Percentiles rank a stretch among this genome's conserved stretches.
phyloP scores from a whole-genome alignment of 495 filamentous ascomycete species.

The Podospora anserina region DNA sequence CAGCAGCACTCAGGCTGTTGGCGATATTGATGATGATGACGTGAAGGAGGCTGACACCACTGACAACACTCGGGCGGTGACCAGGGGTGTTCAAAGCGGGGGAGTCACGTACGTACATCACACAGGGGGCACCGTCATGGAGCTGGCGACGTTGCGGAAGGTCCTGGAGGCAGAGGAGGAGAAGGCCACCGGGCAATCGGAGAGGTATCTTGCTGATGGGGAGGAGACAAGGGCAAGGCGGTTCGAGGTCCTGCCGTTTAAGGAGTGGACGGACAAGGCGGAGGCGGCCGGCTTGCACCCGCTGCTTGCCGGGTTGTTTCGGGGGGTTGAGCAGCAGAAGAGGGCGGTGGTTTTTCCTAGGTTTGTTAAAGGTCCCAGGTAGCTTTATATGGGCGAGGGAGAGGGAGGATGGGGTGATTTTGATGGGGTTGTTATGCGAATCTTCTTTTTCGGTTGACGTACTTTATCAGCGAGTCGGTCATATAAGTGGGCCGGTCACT shows the following conservation, averaged over 20 bases:
- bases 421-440: no score
- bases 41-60: not conserved
- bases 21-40: not conserved
- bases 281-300: not conserved
- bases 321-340: no score
- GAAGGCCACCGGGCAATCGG: not conserved
- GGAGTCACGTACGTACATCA: not conserved
- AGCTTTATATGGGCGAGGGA: no score
- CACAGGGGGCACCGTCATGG: not conserved
- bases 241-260: not conserved
- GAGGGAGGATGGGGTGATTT: no score
- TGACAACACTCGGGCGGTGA: no score
- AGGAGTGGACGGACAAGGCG: not conserved
- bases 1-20: no score
- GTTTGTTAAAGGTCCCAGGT: no score
- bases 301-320: no score
- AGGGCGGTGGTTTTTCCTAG: no score
- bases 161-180: not conserved
- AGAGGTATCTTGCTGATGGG: not conserved
- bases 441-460: no score
- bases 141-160: not conserved
- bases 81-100: not conserved
- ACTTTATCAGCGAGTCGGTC: no score
- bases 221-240: not conserved
- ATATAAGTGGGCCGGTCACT: no score